Evolutionary conservation across 2,329 filamentous ascomycete genomes (phyloP), one percentile per base, ranked within the genome.

Genomic region (Pseudogymnoascus sp.): DNA sequence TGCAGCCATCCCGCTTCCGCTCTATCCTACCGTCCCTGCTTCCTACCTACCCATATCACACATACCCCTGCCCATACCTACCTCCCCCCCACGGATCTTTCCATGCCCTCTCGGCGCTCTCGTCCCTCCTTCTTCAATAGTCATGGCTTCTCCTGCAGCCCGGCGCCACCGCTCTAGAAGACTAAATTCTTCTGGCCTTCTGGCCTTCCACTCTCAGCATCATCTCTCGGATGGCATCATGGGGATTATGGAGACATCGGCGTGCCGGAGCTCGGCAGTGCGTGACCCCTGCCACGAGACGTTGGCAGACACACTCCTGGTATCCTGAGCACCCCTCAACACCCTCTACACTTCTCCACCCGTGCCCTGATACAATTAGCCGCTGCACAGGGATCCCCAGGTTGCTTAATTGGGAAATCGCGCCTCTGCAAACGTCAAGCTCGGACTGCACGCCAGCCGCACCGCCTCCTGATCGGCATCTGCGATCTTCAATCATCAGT

Each of bases 271-370:
- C 44, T 28, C 44, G 44, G 44, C 44, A 50, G 44, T 50, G 44
- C 44, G 44, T 50, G 44, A 50, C 44, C 44, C 44, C 44, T 50
- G 44, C 44, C 44, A 50, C 23, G 44, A 31, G 44, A 50, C 44
- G 44, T 50, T 50, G 44, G 13, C 44, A 50, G 23, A n/a, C 44
- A 28, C 23, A 26, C 23, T 28, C 44, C 13, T 10, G 23, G 44
- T 23, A 50, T 13, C 44, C 44, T 50, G 11, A 47, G 42, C 11
- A 47, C 21, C 42, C 21, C 38, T 47, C 44, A 50, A 15, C 44
- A 50, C 15, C 21, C 21, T 47, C 11, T 2, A n/a, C 42, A n/a
- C 42, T 50, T 26, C 6, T 26, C 21, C 21, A 50, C 42, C 9
- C 21, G 6, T 50, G 21, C 42, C 42, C 42, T 50, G 42, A 50